phyloP scores from a whole-genome alignment of 148 eudicot species.

The Chenopodium quinoa region DNA sequence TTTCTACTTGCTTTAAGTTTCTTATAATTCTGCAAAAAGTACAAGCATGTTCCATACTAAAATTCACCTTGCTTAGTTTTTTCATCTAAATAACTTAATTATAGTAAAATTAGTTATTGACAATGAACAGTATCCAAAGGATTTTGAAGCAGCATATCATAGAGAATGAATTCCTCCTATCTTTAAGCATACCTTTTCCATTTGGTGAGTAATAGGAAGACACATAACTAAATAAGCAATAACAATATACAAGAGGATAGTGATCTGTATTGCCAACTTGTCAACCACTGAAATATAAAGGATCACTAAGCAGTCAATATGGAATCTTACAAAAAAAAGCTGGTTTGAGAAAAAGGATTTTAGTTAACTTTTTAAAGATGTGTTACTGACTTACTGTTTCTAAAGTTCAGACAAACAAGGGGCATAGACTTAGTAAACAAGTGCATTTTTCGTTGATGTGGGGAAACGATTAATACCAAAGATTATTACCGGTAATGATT shows the following conservation, averaged over 20 bases:
- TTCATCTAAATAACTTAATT: no score
- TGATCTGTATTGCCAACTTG: neutral
- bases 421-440: neutral
- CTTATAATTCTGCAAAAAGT: no score
- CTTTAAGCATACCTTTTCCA: neutral
- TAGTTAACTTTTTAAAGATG: neutral
- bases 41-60: no score
- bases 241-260: neutral
- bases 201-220: neutral
- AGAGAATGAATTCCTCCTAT: neutral
- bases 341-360: neutral
- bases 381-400: neutral
- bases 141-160: neutral
- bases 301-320: neutral
- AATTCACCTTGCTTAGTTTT: no score
- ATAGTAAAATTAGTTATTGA: neutral
- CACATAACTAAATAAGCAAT: neutral
- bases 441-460: neutral
- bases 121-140: neutral
- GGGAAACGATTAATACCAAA: neutral
- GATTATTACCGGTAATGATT: neutral
- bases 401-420: neutral
- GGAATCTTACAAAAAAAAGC: neutral
- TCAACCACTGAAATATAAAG: neutral
- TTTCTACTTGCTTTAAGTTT: no score